phyloP scores from a whole-genome alignment of 805 yeast species.

The Myxozyma udenii region DNA sequence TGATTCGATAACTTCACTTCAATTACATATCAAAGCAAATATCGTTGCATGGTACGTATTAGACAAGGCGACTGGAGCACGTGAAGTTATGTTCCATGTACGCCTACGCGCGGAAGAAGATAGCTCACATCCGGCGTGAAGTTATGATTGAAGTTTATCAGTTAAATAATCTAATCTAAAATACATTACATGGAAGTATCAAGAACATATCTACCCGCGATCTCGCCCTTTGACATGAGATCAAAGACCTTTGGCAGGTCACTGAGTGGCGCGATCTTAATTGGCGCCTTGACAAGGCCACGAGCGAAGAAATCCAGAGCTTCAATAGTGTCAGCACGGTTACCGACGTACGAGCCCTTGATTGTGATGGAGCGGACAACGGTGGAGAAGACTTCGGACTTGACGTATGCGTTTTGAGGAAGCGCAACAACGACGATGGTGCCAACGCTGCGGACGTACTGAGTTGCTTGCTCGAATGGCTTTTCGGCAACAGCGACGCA shows the following conservation, averaged over 20 bases:
- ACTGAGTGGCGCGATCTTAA: constrained; percentile 71
- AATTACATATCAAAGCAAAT: no score
- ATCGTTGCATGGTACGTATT: no score
- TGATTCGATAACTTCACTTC: no score
- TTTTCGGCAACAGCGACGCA: constrained; percentile 67
- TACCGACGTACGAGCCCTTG: constrained; percentile 82
- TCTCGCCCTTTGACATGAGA: constrained; percentile 77
- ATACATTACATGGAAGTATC: constrained; percentile 60
- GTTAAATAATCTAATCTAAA: background rate
- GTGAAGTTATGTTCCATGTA: no score
- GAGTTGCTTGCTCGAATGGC: constrained; percentile 46
- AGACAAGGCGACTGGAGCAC: no score
- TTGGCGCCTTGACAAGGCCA: constrained; percentile 68
- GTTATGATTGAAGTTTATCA: no score
- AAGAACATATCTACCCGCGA: constrained; percentile 82
- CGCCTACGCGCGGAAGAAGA: no score
- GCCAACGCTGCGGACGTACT: constrained; percentile 62
- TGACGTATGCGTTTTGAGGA: constrained; percentile 73
- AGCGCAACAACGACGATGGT: constrained; percentile 70
- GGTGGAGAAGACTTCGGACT: constrained; percentile 65
- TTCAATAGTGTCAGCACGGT: constrained; percentile 80
- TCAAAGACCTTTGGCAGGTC: constrained; percentile 65
- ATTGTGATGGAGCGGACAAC: constrained; percentile 69
- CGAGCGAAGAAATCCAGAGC: constrained; percentile 70
- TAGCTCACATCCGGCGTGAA: no score